Conservation (phyloP, 768 basidiomycete genomes). For the Thelephora ganbajun region DNA sequence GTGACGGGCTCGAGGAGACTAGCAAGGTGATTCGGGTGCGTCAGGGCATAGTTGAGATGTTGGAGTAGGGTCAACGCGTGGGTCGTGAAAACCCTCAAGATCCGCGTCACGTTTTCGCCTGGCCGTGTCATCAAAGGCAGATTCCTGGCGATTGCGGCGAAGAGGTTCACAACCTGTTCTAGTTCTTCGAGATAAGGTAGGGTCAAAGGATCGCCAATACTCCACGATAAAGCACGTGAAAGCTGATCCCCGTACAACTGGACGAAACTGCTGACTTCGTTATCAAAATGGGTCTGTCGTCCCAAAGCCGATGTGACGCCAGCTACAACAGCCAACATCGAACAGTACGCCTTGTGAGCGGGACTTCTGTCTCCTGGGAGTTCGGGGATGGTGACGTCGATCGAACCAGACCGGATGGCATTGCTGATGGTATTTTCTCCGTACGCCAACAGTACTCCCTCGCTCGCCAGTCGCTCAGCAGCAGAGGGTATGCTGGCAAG, state of each 20-base stretch:
- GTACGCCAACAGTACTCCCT: conserved; percentile 71
- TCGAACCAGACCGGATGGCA: conserved; percentile 60
- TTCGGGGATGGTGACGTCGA: conserved; percentile 55
- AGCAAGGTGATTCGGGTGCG: conserved; percentile 81
- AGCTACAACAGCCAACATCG: conserved; percentile 70
- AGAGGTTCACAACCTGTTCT: conserved; percentile 65
- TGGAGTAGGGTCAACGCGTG: conserved; percentile 66
- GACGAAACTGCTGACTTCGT: conserved; percentile 76
- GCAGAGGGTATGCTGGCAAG: conserved; percentile 62
- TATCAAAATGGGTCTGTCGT: conserved; percentile 61
- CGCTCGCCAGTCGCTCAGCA: conserved; percentile 76
- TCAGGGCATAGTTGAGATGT: conserved; percentile 79
- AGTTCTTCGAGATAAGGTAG: conserved; percentile 71
- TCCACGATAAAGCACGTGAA: conserved; percentile 66
- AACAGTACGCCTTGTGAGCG: conserved; percentile 70
- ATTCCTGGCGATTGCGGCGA: conserved; percentile 57
- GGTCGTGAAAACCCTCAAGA: conserved; percentile 54
- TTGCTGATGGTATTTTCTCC: conserved; percentile 68
- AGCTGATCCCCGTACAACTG: conserved; percentile 79
- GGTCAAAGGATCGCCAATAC: conserved; percentile 64
- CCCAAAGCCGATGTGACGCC: conserved; percentile 52
- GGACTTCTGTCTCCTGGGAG: conserved; percentile 66
- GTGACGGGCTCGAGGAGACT: conserved; percentile 72
- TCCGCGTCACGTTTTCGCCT: conserved; percentile 39
- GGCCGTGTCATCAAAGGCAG: conserved; percentile 24